Evolutionary conservation across 2,329 filamentous ascomycete genomes (phyloP), one percentile per base, ranked within the genome.

Genomic region (Ascochyta koolunga): DNA sequence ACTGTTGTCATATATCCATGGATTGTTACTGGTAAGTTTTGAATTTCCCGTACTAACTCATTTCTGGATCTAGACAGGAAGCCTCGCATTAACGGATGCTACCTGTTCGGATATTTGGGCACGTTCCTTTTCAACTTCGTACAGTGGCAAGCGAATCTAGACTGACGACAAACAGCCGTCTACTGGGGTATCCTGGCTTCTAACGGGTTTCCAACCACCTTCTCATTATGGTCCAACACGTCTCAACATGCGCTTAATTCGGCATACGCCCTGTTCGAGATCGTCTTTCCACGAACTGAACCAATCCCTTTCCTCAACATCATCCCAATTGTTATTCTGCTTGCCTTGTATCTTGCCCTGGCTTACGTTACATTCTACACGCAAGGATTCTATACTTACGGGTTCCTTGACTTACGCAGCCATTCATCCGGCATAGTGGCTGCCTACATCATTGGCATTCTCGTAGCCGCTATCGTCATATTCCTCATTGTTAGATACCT

Each of bases 231-330:
- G 86, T 80, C 76, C 64, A 89, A 90, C 71, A 78, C 90, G 62
- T 89, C 87, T 35, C 82, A 90, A 73, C 91, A 96, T 75, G 87
- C 79, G 18, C 76, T 96, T 47, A 96, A 96, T 78, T 82, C 83
- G 41, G 71, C 80, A 46, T 91, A 90, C 70, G 89, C 89, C 1
- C 78, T 93, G n/a, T 83, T 91, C 65, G 90, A 96, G 76, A 82
- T 95, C 62, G 22, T 88, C 19, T 62, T 95, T 29, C 80, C 90
- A 2, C 82, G 89, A 33, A 89, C 88, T 3, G 77, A 79, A 6
- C 83, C 85, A 10, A 80, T 83, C 22, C 83, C 86, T 0, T 87
- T 84, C 76, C 74, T 89, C 19, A 86, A 92, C 67, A 72, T 91
- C n/a, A 73, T 84, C 13, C 87, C 85, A 68, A 78, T 93, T 13